Evolutionary conservation across 2,329 filamentous ascomycete genomes (phyloP).

Genomic region (Knufia petricola): DNA sequence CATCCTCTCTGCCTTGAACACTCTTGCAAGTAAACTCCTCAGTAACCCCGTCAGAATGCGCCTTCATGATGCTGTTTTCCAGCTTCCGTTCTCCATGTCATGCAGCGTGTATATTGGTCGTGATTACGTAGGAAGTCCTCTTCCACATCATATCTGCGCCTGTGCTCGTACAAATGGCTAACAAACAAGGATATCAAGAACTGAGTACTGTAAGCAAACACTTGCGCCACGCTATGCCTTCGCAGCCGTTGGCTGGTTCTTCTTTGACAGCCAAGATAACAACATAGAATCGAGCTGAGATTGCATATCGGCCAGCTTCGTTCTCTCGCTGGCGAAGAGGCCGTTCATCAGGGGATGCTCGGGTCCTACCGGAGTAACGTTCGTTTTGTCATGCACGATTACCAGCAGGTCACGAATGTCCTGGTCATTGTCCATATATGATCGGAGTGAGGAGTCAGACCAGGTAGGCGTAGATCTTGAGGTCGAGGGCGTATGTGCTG

Average conservation of each 20-base stretch:
- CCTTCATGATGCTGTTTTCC: background rate
- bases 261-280: constrained; percentile 60
- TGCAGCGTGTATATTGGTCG: background rate
- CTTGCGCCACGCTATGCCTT: background rate
- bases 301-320: constrained; percentile 76
- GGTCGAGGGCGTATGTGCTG: constrained; percentile 47
- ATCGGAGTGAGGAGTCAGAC: constrained; percentile 76
- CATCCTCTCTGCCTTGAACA: background rate
- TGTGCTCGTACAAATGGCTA: background rate
- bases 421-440: constrained; percentile 81
- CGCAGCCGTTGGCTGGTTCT: constrained; percentile 19
- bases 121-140: background rate
- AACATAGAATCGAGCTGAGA: constrained; percentile 83
- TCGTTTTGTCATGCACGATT: constrained; percentile 85
- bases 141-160: background rate
- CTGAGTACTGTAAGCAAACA: background rate
- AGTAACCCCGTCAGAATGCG: too few relatives aligned
- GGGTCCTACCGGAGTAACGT: constrained; percentile 65
- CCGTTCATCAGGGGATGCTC: constrained; percentile 76
- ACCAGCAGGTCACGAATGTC: constrained; percentile 84
- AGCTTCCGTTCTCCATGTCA: background rate
- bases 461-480: constrained; percentile 55
- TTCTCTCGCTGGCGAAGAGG: constrained; percentile 79
- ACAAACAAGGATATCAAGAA: background rate
- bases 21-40: too few relatives aligned